Evolutionary conservation across 345 rosid species (phyloP), one percentile per base, ranked within the genome.

Genomic region (Reutealis trisperma): DNA sequence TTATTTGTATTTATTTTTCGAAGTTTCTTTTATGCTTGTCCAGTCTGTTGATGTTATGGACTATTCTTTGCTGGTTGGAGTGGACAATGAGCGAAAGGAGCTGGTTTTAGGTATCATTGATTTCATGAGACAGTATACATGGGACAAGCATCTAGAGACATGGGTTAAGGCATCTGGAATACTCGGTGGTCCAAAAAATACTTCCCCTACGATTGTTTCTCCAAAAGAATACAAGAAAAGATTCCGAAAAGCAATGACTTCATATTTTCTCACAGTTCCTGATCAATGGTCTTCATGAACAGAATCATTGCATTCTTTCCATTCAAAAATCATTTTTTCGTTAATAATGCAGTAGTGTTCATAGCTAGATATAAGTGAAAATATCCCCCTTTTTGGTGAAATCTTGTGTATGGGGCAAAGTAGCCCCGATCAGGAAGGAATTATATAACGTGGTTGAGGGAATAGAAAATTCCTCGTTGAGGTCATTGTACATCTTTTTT

Each of bases 111-210:
- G 99, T 54, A 96, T 96, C 77, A 96, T 96, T 14, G 99, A 96
- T 86, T 94, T 87, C 91, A 87, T 94, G 92, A 89, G 99, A 87
- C 97, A 96, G 73, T 96, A 96, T 83, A 96, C 99, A 69, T 96
- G 99, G 99, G 99, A 96, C 85, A 96, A 96, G 86, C 98, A 96
- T 55, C 84, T 96, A 78, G 99, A 96, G 90, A 92, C 99, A 16
- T 94, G 97, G 99, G 94, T 96, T 2, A 96, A 96, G 84, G 92
- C 97, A 18, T 81, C 95, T 1, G 97, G 97, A 44, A 90, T 94
- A 61, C 89, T 96, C 11, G 99, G 99, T 4, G 99, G 99, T 62
- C 87, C 82, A 0, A 96, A 84, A 83, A 91, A 94, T 72, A 93
- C 90, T 59, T 70, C 97, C 37, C 98, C 98, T 0, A 96, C 99